A percentile compares a stretch with the other conserved stretches of the same genome.
Conservation (phyloP, 1,139 yeast genomes). For the Suhomyces panamericanus region DNA sequence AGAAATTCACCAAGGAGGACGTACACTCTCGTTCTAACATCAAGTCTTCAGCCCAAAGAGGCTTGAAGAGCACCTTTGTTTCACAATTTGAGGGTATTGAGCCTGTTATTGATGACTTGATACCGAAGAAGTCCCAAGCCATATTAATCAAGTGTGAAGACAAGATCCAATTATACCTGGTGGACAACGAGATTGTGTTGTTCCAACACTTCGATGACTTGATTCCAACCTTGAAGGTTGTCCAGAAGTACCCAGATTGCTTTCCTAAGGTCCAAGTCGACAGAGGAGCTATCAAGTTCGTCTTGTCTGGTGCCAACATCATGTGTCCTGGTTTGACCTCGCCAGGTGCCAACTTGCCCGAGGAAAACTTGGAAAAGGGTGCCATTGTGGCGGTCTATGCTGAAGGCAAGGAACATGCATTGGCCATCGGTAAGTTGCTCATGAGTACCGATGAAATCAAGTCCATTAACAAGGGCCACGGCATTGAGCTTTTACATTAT, state of each 20-base stretch:
- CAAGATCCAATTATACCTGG: conserved; percentile 73
- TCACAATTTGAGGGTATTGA: conserved; percentile 73
- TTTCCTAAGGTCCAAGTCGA: conserved; percentile 91
- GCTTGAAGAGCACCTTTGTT: conserved; percentile 70
- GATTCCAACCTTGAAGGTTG: conserved; percentile 72
- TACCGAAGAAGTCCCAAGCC: conserved; percentile 91
- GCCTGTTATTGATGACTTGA: conserved; percentile 71
- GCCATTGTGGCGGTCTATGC: conserved; percentile 81
- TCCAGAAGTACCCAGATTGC: conserved; percentile 78
- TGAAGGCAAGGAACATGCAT: conserved; percentile 88
- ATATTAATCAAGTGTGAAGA: conserved; percentile 86
- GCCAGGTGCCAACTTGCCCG: conserved; percentile 84
- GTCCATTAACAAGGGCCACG: conserved; percentile 81
- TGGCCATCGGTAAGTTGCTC: conserved; percentile 82
- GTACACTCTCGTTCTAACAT: conserved; percentile 88
- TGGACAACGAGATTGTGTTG: conserved; percentile 72
- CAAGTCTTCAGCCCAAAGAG: conserved; percentile 89
- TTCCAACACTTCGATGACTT: conserved; percentile 85
- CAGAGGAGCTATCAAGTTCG: conserved; percentile 95
- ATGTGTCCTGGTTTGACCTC: conserved; percentile 98
- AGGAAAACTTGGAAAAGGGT: conserved; percentile 60
- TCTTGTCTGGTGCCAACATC: conserved; percentile 89
- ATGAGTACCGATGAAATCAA: conserved; percentile 93
- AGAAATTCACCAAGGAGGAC: conserved; percentile 81
- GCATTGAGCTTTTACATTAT: conserved; percentile 81